phyloP scores from a whole-genome alignment of 768 basidiomycete genomes.

The Pleurotus ostreatus region DNA sequence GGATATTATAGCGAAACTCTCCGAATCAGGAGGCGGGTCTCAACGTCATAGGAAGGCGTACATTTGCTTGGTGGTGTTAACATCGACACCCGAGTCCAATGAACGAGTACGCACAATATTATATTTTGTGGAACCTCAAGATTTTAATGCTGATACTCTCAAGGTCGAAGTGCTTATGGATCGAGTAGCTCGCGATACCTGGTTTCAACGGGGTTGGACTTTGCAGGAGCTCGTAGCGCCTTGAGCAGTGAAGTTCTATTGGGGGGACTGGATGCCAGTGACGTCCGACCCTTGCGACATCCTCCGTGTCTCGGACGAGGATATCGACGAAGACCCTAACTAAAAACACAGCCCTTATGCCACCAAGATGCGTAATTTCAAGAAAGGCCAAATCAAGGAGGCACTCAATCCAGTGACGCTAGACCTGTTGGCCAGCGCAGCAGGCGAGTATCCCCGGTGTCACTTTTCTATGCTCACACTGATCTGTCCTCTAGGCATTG shows the following conservation, averaged over 20 bases:
- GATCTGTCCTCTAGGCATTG: background rate
- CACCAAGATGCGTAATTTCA: background rate
- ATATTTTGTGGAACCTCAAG: background rate
- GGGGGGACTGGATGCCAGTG: background rate
- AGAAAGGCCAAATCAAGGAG: too few species aligned
- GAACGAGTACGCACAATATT: too few species aligned
- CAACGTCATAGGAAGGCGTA: background rate
- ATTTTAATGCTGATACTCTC: too few species aligned
- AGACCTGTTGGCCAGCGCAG: background rate
- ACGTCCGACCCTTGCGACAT: background rate
- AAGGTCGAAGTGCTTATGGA: too few species aligned
- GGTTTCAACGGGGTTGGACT: slow-evolving; percentile 1
- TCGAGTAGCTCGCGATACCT: background rate
- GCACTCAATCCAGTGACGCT: background rate
- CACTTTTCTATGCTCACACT: background rate
- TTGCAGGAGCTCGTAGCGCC: background rate
- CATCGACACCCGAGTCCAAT: background rate
- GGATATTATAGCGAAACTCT: too few species aligned
- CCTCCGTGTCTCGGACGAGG: background rate
- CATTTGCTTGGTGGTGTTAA: background rate
- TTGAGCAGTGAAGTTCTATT: background rate
- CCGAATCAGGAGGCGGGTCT: background rate
- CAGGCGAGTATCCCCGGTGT: background rate
- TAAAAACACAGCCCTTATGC: too few species aligned
- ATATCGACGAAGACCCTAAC: too few species aligned